These are phyloP conservation scores for Penicillium canescens DNA, from an alignment of 495 filamentous ascomycete species.

Conservation along the genomic window DNA sequence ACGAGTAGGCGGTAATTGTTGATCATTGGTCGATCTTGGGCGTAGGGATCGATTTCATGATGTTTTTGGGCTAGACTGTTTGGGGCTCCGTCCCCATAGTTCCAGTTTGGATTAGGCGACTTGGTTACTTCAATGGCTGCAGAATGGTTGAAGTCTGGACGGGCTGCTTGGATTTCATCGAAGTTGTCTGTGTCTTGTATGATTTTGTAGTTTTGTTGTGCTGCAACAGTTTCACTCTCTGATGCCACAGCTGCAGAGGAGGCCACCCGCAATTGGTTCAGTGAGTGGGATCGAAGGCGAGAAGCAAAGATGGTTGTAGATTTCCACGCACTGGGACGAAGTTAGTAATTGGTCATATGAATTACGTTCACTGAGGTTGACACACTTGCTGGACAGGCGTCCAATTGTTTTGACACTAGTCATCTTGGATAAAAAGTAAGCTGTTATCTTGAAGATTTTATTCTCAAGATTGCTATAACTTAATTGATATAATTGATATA, in stretches of 20 bases:
- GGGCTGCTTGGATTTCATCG: constrained; percentile 63
- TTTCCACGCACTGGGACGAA: background rate
- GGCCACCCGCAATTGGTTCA: constrained; percentile 9
- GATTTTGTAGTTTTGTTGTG: constrained; percentile 28
- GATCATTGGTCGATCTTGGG: constrained; percentile 56
- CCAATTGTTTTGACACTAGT: background rate
- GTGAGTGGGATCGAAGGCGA: background rate
- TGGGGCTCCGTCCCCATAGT: constrained; percentile 68
- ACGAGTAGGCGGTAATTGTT: constrained; percentile 91
- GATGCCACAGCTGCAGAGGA: constrained; percentile 15
- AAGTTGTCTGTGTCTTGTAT: constrained; percentile 55
- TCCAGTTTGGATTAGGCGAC: constrained; percentile 71
- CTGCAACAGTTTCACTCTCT: background rate
- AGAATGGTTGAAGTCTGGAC: constrained; percentile 57
- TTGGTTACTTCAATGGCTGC: constrained; percentile 62
- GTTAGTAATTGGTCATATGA: background rate
- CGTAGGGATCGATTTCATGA: constrained; percentile 77
- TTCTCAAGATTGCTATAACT: too few relatives aligned
- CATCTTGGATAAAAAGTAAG: background rate
- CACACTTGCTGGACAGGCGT: constrained; percentile 3
- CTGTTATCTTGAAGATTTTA: background rate
- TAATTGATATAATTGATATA: too few relatives aligned
- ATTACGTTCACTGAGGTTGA: background rate
- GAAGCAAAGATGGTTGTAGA: background rate
- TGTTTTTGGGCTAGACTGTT: constrained; percentile 55